phyloP scores from a whole-genome alignment of 2,329 filamentous ascomycete genomes.

The Leptographium galeiforme region DNA sequence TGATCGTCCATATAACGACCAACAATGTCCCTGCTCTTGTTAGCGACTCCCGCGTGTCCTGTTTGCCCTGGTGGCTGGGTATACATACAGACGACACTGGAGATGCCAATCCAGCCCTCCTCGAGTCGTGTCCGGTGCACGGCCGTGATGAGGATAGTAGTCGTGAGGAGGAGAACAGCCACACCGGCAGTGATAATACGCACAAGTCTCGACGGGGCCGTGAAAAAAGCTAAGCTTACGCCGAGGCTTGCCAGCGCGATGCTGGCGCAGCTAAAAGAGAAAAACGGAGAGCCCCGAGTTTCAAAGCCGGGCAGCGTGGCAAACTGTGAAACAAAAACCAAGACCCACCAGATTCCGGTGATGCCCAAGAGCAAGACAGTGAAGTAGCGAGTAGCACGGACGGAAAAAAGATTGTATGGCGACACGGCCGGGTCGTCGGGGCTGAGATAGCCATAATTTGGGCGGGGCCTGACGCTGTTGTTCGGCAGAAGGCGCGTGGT shows the following conservation, averaged over 20 bases:
- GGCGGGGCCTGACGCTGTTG: constrained; percentile 13
- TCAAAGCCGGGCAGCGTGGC: constrained; percentile 79
- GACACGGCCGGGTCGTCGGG: constrained; percentile 77
- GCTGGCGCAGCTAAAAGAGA: constrained; percentile 71
- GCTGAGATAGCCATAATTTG: constrained; percentile 42
- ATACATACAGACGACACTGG: constrained; percentile 52
- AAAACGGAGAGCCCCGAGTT: constrained; percentile 83
- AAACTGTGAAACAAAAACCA: constrained; percentile 81
- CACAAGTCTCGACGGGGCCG: constrained; percentile 66
- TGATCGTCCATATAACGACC: constrained; percentile 65
- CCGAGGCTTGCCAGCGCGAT: constrained; percentile 64
- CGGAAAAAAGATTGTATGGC: constrained; percentile 89
- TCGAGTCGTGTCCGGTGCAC: constrained; percentile 65
- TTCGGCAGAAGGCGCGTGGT: constrained; percentile 57
- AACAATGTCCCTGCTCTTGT: constrained; percentile 47
- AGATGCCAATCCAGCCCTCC: constrained; percentile 85
- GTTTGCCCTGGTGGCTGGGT: too few species aligned
- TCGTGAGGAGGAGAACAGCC: constrained; percentile 51
- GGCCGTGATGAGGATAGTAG: constrained; percentile 67
- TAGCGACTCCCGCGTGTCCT: not conserved
- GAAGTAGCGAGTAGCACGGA: constrained; percentile 65
- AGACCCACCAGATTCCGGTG: constrained; percentile 83
- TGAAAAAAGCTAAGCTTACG: constrained; percentile 74
- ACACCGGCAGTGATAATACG: constrained; percentile 59
- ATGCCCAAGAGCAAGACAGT: constrained; percentile 63